These are phyloP conservation scores for Mycena floridula DNA, from an alignment of 768 basidiomycete genomes.

Conservation along the genomic window DNA sequence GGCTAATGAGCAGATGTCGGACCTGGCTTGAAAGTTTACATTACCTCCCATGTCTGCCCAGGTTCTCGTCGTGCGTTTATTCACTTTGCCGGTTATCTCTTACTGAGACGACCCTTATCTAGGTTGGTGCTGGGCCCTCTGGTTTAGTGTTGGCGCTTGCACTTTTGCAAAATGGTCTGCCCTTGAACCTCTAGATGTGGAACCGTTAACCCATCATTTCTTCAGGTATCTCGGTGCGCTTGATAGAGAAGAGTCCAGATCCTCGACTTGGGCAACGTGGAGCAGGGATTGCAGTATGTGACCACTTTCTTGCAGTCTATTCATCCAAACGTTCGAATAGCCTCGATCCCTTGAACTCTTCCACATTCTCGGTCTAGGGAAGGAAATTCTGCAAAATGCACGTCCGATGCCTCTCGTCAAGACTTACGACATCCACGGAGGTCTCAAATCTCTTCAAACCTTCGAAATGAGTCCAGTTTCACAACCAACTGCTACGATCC, in stretches of 20 bases:
- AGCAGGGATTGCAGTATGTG: constrained; percentile 15
- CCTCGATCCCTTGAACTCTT: constrained; percentile 23
- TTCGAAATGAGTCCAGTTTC: constrained; percentile 15
- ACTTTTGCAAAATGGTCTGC: constrained; percentile 21
- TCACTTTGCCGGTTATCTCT: neutral
- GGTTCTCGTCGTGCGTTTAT: neutral
- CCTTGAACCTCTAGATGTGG: too few species aligned
- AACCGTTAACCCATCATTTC: too few species aligned
- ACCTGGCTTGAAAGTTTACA: too few species aligned
- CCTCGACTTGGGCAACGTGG: constrained; percentile 13
- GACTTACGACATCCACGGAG: constrained; percentile 14
- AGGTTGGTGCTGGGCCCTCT: constrained; percentile 44
- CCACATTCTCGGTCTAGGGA: constrained; percentile 18
- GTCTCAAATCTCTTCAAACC: constrained; percentile 4
- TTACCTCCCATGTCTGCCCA: neutral
- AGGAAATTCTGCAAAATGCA: constrained; percentile 11
- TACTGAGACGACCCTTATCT: neutral
- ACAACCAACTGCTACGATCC: constrained; percentile 16
- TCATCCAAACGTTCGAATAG: constrained; percentile 5
- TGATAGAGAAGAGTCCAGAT: constrained; percentile 39
- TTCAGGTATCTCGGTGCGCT: constrained; percentile 41
- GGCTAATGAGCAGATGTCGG: too few species aligned
- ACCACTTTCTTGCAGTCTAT: neutral
- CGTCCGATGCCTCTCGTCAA: constrained; percentile 12
- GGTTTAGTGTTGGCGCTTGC: constrained; percentile 37